Evolutionary conservation across 108 stramenopile genomes (phyloP), one percentile per base, ranked within the genome.

Genomic region (Ochromonas danica): DNA sequence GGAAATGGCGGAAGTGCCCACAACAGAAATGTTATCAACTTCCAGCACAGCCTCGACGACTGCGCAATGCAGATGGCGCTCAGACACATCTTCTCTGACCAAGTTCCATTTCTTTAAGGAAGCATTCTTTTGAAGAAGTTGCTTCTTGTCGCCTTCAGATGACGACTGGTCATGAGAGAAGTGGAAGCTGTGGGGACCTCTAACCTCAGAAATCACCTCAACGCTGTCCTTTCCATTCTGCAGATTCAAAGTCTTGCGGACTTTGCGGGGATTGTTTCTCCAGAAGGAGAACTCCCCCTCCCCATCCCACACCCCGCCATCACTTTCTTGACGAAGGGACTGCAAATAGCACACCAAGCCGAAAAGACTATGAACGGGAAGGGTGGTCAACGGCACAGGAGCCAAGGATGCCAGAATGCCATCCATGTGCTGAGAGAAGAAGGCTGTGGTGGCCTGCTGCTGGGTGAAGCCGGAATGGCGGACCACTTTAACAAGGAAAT

Each of bases 391-490:
- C 51, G 51, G 17, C 51, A 57, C 51, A 57, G 51, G 51, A 30
- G 38, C 42, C 39, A 81, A 42, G 72, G 80, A 60, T 40, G 39
- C 70, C 6, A 80, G 14, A 27, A 83, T 74, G 42, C 90, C 88
- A 14, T 84, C 78, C 31, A 77, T 81, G 61, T 82, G 67, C 80
- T 90, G 80, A 40, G 89, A 91, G 71, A 95, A 77, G 81, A 95
- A 95, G 65, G 89, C 90, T 28, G 93, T 94, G 67, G 90, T 91
- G 41, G 91, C 83, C 27, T 85, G 91, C n/a, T 92, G 92, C 39
- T 80, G 65, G 39, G 61, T 80, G 79, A 95, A 95, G 10, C 83
- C 88, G 14, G 85, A 81, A 82, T 95, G 94, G 14, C 77, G 43
- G 31, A 84, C 87, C 70, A 90, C 90, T n/a, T 89, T 80, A 38